Evolutionary conservation across 305 asterid genomes (phyloP), one percentile per base, ranked within the genome.

Genomic region (Fraxinus baroniana): DNA sequence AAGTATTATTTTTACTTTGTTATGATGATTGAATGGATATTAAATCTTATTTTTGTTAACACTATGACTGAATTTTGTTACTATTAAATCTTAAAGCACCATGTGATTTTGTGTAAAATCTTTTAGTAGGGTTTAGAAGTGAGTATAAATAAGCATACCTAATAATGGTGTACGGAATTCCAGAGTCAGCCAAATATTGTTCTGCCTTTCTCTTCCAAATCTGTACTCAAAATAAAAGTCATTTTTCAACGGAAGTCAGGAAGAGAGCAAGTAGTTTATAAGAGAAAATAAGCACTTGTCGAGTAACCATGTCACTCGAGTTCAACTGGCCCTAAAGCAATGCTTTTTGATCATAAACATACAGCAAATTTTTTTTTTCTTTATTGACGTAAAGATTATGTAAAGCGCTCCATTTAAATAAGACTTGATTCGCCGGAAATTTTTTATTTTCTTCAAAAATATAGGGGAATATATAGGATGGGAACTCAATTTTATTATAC

Each of bases 111-210:
- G 68, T 57, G 8, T 30, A 30, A n/a, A 24, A 36, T 49, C 20
- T 74, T 39, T 76, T 18, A 62, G 22, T 7, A 57, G 49, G 28
- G 30, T 12, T 0, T 4, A 76, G 80, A 73, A 77, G 30, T 12
- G 52, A 83, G 55, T 13, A 75, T n/a, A 77, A 62, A 22, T 28
- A 60, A 66, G 36, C 85, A 76, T 77, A 91, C 99, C 99, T 90
- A 76, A 95, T 94, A 37, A 95, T 95, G 78, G 99, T 93, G 91
- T 94, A 95, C 0, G 97, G 97, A 78, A 94, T 82, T 46, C 99
- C 98, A 7, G 98, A 95, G 72, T 94, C 93, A 52, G 97, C 95
- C 91, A 95, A 87, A 77, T 94, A 94, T 74, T 95, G 92, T 85
- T 95, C 99, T 0, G 97, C 94, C 82, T 93, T 94, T 87, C 99